These are phyloP conservation scores for Xylaria sp. DNA, from an alignment of 2,329 filamentous ascomycete species.

Conservation along the genomic window DNA sequence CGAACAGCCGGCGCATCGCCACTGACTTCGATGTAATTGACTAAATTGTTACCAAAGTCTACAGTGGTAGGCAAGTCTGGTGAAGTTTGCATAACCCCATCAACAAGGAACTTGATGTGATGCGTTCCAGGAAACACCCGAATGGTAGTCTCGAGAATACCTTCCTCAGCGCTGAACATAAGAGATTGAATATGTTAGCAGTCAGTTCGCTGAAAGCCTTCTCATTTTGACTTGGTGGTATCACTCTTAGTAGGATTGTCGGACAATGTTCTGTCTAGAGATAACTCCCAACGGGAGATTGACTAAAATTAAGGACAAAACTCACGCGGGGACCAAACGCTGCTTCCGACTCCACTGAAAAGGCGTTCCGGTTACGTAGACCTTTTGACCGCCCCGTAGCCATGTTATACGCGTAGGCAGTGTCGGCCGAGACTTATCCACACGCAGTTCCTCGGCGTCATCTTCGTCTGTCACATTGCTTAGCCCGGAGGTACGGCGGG, in stretches of 20 bases:
- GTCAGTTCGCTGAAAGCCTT: not conserved
- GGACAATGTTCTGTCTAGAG: conserved; percentile 2
- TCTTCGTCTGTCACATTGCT: conserved; percentile 77
- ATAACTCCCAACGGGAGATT: conserved; percentile 27
- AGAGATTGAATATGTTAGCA: conserved; percentile 23
- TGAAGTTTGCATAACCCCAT: conserved; percentile 90
- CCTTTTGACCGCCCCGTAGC: conserved; percentile 80
- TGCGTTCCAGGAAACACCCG: conserved; percentile 91
- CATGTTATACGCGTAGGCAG: conserved; percentile 88
- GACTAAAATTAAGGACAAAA: conserved; percentile 37
- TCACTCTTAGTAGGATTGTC: not conserved
- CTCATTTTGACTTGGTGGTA: not conserved
- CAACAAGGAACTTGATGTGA: conserved; percentile 94
- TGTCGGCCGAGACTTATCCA: conserved; percentile 75
- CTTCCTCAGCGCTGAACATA: conserved; percentile 56
- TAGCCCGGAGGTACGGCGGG: conserved; percentile 62
- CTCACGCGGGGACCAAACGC: conserved; percentile 83
- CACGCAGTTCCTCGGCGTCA: conserved; percentile 74
- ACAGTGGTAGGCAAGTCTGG: conserved; percentile 90
- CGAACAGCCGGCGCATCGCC: conserved; percentile 50
- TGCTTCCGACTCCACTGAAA: conserved; percentile 98
- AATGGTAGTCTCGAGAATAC: conserved; percentile 76
- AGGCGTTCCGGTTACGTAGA: conserved; percentile 97
- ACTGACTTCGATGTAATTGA: conserved; percentile 96
- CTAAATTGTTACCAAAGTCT: conserved; percentile 95